Conservation (phyloP, 106 monocot species). For the Posidonia australis region DNA sequence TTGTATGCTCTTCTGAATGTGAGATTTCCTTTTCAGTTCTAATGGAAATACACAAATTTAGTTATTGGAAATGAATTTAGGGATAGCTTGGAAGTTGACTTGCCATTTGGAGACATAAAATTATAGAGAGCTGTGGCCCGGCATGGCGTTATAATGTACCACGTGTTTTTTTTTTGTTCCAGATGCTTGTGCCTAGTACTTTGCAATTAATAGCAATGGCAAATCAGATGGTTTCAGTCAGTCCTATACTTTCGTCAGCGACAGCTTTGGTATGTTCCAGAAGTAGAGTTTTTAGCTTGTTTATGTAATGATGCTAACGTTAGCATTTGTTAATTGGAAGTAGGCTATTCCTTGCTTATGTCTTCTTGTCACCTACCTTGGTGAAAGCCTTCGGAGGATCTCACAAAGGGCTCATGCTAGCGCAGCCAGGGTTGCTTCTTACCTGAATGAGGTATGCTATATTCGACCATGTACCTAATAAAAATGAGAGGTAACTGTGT, state of each 20-base stretch:
- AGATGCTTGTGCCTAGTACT: constrained; percentile 51
- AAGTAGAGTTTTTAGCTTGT: not conserved
- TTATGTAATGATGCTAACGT: not conserved
- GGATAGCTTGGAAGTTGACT: not conserved
- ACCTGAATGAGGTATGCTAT: constrained; percentile 58
- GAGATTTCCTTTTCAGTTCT: constrained; percentile 1
- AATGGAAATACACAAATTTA: not conserved
- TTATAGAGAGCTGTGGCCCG: not conserved
- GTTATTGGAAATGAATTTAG: not conserved
- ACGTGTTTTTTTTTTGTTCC: constrained; percentile 4
- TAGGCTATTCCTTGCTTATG: constrained; percentile 59
- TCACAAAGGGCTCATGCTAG: constrained; percentile 46
- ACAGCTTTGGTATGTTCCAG: constrained; percentile 34
- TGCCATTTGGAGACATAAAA: not conserved
- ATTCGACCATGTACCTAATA: not conserved
- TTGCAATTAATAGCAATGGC: constrained; percentile 67
- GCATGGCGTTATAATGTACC: too few relatives aligned
- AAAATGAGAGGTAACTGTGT: not conserved
- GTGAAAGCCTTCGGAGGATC: constrained; percentile 44
- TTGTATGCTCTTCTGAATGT: constrained; percentile 60
- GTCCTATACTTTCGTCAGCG: constrained; percentile 47
- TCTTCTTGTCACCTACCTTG: constrained; percentile 41
- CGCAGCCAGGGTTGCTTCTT: constrained; percentile 52
- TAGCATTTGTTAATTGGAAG: not conserved
- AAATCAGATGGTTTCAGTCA: constrained; percentile 54